Evolutionary conservation across 163 green algal genomes (phyloP).

Genomic region (Dunaliella salina): DNA sequence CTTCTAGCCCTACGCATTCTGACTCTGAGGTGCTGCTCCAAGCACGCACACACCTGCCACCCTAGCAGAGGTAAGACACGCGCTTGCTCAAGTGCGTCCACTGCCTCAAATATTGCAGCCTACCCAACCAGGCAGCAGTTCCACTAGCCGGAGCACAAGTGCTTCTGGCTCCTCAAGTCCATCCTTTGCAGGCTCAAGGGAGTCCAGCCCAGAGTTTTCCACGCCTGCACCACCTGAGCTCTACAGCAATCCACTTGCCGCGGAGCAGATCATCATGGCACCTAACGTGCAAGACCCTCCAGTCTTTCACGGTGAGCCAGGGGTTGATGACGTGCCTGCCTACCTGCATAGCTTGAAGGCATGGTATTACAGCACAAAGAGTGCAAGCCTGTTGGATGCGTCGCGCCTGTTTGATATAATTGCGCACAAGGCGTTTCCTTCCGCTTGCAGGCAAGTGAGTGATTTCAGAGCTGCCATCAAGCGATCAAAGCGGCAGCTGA

Average conservation of each 20-base stretch:
- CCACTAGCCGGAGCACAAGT: background rate
- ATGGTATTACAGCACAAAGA: no score
- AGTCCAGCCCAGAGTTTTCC: background rate
- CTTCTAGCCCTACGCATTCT: background rate
- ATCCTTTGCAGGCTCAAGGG: background rate
- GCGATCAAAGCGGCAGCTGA: no score
- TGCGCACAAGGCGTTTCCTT: no score
- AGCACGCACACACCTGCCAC: background rate
- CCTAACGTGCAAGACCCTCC: background rate
- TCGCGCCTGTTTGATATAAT: no score
- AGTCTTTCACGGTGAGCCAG: background rate
- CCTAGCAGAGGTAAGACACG: background rate
- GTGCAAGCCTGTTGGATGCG: no score
- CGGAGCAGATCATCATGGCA: background rate
- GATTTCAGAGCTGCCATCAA: no score
- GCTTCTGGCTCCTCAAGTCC: background rate
- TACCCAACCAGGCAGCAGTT: background rate
- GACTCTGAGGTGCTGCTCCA: background rate
- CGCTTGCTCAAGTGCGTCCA: background rate
- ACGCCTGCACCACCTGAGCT: background rate
- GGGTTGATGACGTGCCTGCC: background rate
- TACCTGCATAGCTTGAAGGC: background rate
- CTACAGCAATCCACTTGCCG: background rate
- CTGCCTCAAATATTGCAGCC: background rate
- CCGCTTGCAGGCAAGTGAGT: no score